A percentile compares a stretch with the other conserved stretches of the same genome.
Evolutionary conservation across 2,329 filamentous ascomycete species (phyloP).

Genomic region (Raffaelea arxii): DNA sequence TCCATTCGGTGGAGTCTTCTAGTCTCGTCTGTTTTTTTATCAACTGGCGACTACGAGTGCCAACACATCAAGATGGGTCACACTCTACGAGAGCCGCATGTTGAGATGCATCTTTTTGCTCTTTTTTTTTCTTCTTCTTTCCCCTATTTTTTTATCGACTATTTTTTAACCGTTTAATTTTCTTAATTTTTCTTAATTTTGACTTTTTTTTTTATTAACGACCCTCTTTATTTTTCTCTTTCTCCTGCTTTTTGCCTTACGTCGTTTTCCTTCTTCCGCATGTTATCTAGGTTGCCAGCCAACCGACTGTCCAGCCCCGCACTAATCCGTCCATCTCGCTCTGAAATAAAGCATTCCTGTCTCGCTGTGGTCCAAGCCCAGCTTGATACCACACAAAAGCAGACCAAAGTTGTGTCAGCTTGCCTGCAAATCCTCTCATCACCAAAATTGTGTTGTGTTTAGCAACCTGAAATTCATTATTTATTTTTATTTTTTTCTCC

Average conservation of each 20-base stretch:
- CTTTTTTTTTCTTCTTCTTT: no score
- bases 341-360: not conserved
- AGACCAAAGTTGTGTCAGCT: no score
- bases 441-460: no score
- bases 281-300: not conserved
- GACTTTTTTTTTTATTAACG: not conserved
- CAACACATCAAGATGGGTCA: slow-evolving; percentile 80
- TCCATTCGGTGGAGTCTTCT: slow-evolving; percentile 52
- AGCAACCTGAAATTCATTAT: no score
- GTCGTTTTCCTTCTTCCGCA: not conserved
- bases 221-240: not conserved
- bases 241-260: not conserved
- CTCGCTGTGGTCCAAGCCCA: no score
- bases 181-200: not conserved
- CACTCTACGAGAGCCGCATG: slow-evolving; percentile 62
- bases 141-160: slow-evolving; percentile 21
- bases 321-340: not conserved
- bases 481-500: no score
- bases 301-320: not conserved
- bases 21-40: slow-evolving; percentile 53
- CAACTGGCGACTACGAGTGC: slow-evolving; percentile 75
- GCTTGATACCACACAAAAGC: no score
- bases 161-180: not conserved
- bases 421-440: no score
- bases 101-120: slow-evolving; percentile 52